Conservation (phyloP, 208 protist genomes). For the Crithidia acanthocephali region DNA sequence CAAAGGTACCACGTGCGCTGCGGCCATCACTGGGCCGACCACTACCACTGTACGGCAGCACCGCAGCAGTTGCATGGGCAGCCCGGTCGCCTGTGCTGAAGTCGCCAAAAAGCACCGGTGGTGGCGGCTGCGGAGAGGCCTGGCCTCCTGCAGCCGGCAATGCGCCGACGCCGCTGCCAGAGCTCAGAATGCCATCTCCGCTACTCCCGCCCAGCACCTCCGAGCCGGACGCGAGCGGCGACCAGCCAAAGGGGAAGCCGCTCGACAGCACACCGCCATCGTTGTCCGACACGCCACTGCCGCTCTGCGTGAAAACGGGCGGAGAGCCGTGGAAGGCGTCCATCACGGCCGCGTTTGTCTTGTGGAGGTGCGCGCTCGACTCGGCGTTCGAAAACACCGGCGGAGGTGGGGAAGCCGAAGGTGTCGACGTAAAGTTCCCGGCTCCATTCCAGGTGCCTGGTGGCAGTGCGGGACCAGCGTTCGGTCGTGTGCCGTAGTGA, state of each 20-base stretch:
- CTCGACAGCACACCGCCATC: neutral
- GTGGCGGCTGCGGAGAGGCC: neutral
- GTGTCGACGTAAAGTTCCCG: neutral
- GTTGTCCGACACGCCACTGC: neutral
- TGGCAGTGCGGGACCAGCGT: neutral
- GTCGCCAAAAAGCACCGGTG: conserved; percentile 12
- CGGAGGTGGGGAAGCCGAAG: neutral
- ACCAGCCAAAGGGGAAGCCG: conserved; percentile 27
- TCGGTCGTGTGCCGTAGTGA: neutral
- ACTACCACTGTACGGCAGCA: neutral
- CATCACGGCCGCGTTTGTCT: neutral
- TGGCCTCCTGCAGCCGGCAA: too few species aligned
- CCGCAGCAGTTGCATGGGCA: neutral
- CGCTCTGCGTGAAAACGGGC: conserved; percentile 3
- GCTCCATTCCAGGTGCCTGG: neutral
- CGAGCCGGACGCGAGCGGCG: conserved; percentile 3
- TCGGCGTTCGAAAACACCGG: neutral
- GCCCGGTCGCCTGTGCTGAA: neutral
- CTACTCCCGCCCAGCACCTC: neutral
- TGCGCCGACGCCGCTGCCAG: neutral
- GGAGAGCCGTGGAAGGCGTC: neutral
- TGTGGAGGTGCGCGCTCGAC: neutral
- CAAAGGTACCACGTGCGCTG: neutral
- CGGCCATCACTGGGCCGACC: neutral
- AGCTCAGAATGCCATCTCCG: conserved; percentile 8